Evolutionary conservation across 768 basidiomycete genomes (phyloP).

Genomic region (Podaxis sp.): DNA sequence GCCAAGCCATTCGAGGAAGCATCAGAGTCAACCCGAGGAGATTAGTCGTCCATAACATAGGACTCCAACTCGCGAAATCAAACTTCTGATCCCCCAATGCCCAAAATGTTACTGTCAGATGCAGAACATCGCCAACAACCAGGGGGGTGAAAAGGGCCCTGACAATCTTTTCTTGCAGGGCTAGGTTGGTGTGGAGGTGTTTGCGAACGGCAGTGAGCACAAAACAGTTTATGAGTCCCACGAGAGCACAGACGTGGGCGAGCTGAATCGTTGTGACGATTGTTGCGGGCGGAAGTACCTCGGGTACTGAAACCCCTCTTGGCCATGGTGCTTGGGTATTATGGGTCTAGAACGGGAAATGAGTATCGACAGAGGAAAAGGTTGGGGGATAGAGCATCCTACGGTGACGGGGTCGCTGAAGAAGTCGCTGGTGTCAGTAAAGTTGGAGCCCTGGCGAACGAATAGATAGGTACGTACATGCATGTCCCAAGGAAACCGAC

Average conservation of each 20-base stretch:
- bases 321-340: slow-evolving; percentile 79
- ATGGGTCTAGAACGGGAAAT: slow-evolving; percentile 47
- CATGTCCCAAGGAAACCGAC: slow-evolving; percentile 67
- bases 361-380: slow-evolving; percentile 5
- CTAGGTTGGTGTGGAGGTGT: slow-evolving; percentile 55
- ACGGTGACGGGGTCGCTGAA: slow-evolving; percentile 62
- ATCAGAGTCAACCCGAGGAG: slow-evolving; percentile 61
- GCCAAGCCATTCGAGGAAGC: slow-evolving; percentile 72
- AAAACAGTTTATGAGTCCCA: slow-evolving; percentile 70
- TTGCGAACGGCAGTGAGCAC: slow-evolving; percentile 59
- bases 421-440: slow-evolving; percentile 9
- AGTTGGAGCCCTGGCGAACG: neutral
- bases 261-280: slow-evolving; percentile 72
- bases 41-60: slow-evolving; percentile 69
- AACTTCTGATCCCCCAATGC: slow-evolving; percentile 71
- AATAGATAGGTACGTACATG: slow-evolving; percentile 29
- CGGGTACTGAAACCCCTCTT: slow-evolving; percentile 40
- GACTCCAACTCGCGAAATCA: slow-evolving; percentile 59
- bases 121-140: slow-evolving; percentile 64
- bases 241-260: slow-evolving; percentile 72
- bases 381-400: slow-evolving; percentile 14
- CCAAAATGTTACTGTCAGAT: slow-evolving; percentile 70
- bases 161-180: slow-evolving; percentile 72
- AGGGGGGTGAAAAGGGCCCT: slow-evolving; percentile 64
- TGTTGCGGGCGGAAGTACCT: slow-evolving; percentile 56